A percentile compares a stretch with the other conserved stretches of the same genome.
Conservation (phyloP, 1,139 yeast species). For the Debaryomyces nepalensis region DNA sequence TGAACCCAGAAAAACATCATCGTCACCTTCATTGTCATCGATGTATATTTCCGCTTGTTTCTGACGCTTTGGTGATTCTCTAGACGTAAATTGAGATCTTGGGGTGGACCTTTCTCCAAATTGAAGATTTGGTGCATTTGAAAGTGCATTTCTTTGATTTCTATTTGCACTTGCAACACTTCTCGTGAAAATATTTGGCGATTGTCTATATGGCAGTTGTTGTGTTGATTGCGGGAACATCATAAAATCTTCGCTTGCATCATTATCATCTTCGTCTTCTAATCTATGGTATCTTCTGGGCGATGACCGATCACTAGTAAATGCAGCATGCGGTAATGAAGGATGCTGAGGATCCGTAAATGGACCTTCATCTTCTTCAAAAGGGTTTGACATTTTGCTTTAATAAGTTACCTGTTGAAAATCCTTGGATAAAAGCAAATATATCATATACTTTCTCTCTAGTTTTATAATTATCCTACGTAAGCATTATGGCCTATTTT, state of each 20-base stretch:
- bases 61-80: constrained; percentile 70
- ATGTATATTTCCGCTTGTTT: constrained; percentile 53
- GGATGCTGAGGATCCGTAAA: constrained; percentile 36
- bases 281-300: constrained; percentile 42
- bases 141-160: constrained; percentile 21
- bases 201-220: constrained; percentile 33
- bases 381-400: constrained; percentile 35
- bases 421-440: background rate
- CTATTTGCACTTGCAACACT: constrained; percentile 49
- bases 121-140: constrained; percentile 32
- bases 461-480: constrained; percentile 3
- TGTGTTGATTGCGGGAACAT: constrained; percentile 36
- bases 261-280: constrained; percentile 27
- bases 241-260: constrained; percentile 27
- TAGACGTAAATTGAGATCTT: constrained; percentile 58
- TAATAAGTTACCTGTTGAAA: background rate
- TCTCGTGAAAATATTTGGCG: constrained; percentile 51
- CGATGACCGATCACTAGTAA: constrained; percentile 44
- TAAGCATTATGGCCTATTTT: constrained; percentile 1
- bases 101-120: constrained; percentile 39
- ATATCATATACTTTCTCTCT: constrained; percentile 2
- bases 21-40: constrained; percentile 46
- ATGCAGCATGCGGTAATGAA: constrained; percentile 45
- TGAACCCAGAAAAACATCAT: constrained; percentile 33
- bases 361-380: constrained; percentile 41